phyloP scores from a whole-genome alignment of 1,284 basidiomycete genomes.

The Apiotrichum veenhuisii region DNA sequence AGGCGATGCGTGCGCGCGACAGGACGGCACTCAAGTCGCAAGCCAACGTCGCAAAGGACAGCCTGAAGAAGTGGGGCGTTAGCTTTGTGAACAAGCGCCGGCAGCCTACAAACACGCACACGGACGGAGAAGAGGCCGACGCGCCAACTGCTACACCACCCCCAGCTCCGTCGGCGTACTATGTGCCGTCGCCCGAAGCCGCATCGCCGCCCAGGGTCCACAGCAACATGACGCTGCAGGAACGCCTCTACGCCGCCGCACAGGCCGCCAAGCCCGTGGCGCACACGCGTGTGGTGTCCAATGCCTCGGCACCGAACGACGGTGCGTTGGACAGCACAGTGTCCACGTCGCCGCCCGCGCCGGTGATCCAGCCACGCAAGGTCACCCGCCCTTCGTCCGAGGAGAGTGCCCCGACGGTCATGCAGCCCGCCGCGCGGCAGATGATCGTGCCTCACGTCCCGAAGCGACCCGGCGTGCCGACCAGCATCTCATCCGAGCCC shows the following conservation, averaged over 20 bases:
- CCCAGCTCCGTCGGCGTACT: constrained; percentile 15
- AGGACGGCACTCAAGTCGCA: constrained; percentile 73
- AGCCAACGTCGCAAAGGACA: constrained; percentile 63
- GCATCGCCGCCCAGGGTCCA: neutral
- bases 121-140: constrained; percentile 15
- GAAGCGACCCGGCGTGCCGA: constrained; percentile 42
- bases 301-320: neutral
- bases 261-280: constrained; percentile 3
- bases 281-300: neutral
- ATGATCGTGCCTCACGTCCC: constrained; percentile 46
- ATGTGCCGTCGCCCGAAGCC: constrained; percentile 31
- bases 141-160: constrained; percentile 7
- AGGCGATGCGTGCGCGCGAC: constrained; percentile 63
- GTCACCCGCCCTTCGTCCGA: neutral
- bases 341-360: neutral
- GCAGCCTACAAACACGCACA: neutral
- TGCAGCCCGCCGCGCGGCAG: constrained; percentile 27
- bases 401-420: neutral
- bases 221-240: constrained; percentile 24
- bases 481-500: constrained; percentile 22
- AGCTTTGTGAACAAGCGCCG: constrained; percentile 55
- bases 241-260: constrained; percentile 39
- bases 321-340: too few species aligned
- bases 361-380: neutral
- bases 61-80: constrained; percentile 81